These are phyloP conservation scores for Vairimorpha ceranae DNA, from an alignment of 371 early-diverging fungal genomes.

Conservation along the genomic window DNA sequence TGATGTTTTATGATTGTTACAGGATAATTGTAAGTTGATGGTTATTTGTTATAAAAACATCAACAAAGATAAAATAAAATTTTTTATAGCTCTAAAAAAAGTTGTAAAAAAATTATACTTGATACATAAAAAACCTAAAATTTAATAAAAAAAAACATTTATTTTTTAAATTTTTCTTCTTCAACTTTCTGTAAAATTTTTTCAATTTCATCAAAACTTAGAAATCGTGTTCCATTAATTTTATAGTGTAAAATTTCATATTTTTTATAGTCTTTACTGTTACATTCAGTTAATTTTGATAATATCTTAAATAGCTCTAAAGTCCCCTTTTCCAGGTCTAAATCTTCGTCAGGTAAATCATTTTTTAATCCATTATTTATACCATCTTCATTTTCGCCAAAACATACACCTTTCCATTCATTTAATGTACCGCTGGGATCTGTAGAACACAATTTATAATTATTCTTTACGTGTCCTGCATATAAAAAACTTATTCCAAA, in stretches of 20 bases:
- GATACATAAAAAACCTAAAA: too few species aligned
- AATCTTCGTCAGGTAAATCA: constrained; percentile 15
- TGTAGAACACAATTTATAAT: constrained; percentile 88
- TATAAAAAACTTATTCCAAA: constrained; percentile 94
- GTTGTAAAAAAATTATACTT: too few species aligned
- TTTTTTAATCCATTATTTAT: constrained; percentile 53
- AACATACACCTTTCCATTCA: constrained; percentile 92
- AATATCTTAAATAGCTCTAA: constrained; percentile 33
- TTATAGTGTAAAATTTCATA: constrained; percentile 46
- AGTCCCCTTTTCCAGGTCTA: constrained; percentile 39
- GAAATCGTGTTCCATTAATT: constrained; percentile 16
- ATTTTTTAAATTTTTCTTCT: constrained; percentile 11
- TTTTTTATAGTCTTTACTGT: constrained; percentile 9
- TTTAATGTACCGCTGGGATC: constrained; percentile 96
- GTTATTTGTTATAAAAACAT: too few species aligned
- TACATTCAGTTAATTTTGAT: constrained; percentile 30
- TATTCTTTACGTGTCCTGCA: constrained; percentile 78
- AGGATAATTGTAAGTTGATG: too few species aligned
- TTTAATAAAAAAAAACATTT: constrained; percentile 7
- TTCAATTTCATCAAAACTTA: constrained; percentile 25
- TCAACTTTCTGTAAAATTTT: constrained; percentile 3
- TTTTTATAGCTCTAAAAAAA: too few species aligned
- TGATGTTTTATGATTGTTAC: too few species aligned
- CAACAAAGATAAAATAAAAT: too few species aligned
- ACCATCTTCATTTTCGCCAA: constrained; percentile 68